These are phyloP conservation scores for Aspergillus homomorphus DNA, from an alignment of 495 filamentous ascomycete genomes.

Conservation along the genomic window DNA sequence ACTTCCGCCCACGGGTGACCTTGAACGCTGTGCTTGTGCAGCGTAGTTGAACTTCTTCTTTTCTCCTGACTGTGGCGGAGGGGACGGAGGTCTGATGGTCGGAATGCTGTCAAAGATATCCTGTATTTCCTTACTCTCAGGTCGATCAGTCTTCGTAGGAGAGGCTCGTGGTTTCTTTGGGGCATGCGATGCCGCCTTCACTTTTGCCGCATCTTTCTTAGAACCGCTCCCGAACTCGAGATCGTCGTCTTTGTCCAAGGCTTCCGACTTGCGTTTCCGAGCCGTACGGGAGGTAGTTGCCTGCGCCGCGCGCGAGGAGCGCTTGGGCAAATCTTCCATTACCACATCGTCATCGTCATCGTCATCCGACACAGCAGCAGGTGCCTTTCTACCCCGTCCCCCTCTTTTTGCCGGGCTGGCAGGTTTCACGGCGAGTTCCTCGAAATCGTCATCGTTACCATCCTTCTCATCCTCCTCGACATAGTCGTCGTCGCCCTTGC, in stretches of 20 bases:
- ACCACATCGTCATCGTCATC: constrained; percentile 49
- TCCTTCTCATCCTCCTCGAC: constrained; percentile 61
- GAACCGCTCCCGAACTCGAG: constrained; percentile 23
- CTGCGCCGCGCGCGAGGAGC: constrained; percentile 36
- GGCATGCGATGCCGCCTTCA: constrained; percentile 38
- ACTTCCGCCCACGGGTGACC: constrained; percentile 58
- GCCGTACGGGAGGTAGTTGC: constrained; percentile 28
- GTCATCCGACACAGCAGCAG: constrained; percentile 39
- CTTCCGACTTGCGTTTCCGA: constrained; percentile 59
- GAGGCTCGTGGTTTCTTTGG: constrained; percentile 59
- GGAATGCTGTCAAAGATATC: constrained; percentile 87
- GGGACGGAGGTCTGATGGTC: constrained; percentile 73
- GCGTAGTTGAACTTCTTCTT: constrained; percentile 69
- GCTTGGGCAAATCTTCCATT: constrained; percentile 45
- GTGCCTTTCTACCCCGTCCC: constrained; percentile 45
- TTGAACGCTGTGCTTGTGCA: constrained; percentile 51
- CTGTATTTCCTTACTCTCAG: constrained; percentile 65
- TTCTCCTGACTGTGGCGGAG: constrained; percentile 61
- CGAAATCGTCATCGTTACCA: constrained; percentile 40
- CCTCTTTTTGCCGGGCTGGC: constrained; percentile 25
- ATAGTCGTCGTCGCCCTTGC: constrained; percentile 67
- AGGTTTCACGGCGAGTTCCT: constrained; percentile 37
- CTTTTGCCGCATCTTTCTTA: constrained; percentile 36
- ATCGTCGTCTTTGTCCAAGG: constrained; percentile 42
- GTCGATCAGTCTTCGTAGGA: constrained; percentile 60